Percentiles rank a stretch among this genome's conserved stretches.
phyloP scores from a whole-genome alignment of 257 asterid genomes.

The Gardenia jasminoides region DNA sequence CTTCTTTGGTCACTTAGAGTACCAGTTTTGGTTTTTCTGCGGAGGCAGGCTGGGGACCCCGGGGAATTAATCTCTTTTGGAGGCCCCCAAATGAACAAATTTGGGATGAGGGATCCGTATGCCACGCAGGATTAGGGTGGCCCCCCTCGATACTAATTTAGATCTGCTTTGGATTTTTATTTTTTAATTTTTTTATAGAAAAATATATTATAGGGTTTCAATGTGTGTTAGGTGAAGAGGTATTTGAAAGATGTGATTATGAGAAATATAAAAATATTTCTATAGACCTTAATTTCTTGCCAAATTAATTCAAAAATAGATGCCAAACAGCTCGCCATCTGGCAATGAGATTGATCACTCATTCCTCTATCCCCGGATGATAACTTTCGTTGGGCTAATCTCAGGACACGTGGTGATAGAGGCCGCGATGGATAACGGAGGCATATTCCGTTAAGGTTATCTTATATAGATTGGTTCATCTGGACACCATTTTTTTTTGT shows the following conservation, averaged over 20 bases:
- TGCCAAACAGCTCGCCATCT: constrained; percentile 16
- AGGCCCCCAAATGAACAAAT: constrained; percentile 9
- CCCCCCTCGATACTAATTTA: not conserved
- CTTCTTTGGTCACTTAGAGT: not conserved
- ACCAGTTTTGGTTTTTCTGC: not conserved
- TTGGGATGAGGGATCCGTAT: constrained; percentile 14
- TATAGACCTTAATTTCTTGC: too few relatives aligned
- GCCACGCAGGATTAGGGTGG: not conserved
- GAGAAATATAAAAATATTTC: too few relatives aligned
- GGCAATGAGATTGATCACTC: constrained; percentile 51
- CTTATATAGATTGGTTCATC: constrained; percentile 31
- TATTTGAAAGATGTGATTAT: too few relatives aligned
- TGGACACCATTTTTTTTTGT: constrained; percentile 15
- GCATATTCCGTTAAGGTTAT: constrained; percentile 34
- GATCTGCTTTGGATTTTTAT: too few relatives aligned
- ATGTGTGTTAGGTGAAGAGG: too few relatives aligned
- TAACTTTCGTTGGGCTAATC: constrained; percentile 61
- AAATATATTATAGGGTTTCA: too few relatives aligned
- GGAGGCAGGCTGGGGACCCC: not conserved
- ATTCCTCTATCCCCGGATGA: constrained; percentile 49
- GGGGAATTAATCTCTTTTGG: constrained; percentile 4
- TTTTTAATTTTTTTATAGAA: too few relatives aligned
- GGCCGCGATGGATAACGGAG: constrained; percentile 2
- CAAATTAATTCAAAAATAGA: not conserved
- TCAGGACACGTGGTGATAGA: constrained; percentile 51